Conservation (phyloP, 352 stramenopile genomes). For the Phytophthora cactorum region DNA sequence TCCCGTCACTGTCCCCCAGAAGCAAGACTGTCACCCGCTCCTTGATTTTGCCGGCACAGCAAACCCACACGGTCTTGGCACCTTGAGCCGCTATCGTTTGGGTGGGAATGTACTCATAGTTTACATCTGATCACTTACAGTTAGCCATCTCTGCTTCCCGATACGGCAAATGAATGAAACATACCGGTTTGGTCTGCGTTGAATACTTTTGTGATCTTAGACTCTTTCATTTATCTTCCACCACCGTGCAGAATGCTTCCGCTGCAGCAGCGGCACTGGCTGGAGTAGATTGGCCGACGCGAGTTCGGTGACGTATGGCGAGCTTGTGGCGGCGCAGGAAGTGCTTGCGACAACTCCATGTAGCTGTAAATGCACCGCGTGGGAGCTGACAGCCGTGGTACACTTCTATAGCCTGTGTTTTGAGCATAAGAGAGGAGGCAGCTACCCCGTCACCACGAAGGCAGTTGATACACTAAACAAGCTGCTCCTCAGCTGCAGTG, state of each 20-base stretch:
- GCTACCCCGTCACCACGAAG: background rate
- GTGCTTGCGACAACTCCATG: constrained; percentile 1
- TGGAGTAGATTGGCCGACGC: constrained; percentile 1
- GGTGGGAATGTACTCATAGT: constrained; percentile 37
- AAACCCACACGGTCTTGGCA: constrained; percentile 34
- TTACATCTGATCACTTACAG: constrained; percentile 2
- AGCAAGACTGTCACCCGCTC: constrained; percentile 36
- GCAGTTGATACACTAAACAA: background rate
- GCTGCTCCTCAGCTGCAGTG: background rate
- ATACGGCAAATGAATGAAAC: background rate
- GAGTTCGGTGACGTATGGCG: constrained; percentile 3
- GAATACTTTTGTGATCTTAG: constrained; percentile 8
- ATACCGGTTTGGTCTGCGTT: constrained; percentile 26
- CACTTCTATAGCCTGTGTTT: background rate
- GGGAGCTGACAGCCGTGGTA: background rate
- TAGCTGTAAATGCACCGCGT: constrained; percentile 1
- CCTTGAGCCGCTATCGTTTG: constrained; percentile 18
- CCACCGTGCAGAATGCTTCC: background rate
- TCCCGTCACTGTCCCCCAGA: constrained; percentile 21
- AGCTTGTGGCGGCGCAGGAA: constrained; percentile 17
- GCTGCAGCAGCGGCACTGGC: constrained; percentile 1
- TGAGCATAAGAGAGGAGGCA: background rate
- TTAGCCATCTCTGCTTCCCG: background rate
- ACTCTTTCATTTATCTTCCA: constrained; percentile 17
- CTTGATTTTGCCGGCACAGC: constrained; percentile 25